Evolutionary conservation across 805 yeast genomes (phyloP), one percentile per base, ranked within the genome.

Genomic region (Kockiozyma suomiensis): DNA sequence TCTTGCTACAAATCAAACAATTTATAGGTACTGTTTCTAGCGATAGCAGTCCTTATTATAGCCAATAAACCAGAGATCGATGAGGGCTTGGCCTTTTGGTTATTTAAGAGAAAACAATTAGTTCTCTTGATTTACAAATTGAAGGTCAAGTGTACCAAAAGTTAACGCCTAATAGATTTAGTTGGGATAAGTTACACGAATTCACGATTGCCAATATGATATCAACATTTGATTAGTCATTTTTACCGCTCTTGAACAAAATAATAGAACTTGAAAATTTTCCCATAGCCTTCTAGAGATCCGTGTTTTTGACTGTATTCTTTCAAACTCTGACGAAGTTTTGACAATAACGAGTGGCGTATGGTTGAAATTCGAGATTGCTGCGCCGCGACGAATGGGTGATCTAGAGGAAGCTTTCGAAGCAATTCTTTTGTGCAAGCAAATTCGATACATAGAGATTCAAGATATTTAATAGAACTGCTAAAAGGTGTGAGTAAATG

Each of bases 311-410:
- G 10, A 6, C 28, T 23, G n/a, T 52, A 52, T 4, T 38, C 25
- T 17, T 41, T 42, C 13, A 52, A 19, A 6, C 33, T 21, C 28
- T 19, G 19, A 13, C 35, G 28, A 6, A 59, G 37, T 26, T 40
- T 46, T 4, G 21, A 35, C 7, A 55, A 33, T 15, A 59, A 41
- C 23, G 45, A n/a, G 25, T 13, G 25, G 33, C 48, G 48, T 19
- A 55, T 40, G 4, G 19, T 30, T 3, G 38, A 19, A 6, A 46
- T 17, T 10, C 65, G 59, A 5, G 56, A 15, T 6, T 54, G 47
- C 35, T 58, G 63, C 8, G 55, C 56, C 23, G 35, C 33, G 5
- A 60, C 54, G 26, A 61, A 59, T 12, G 66, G 66, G 25, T 62
- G 65, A 23, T 48, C 40, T 3, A 17, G 41, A 12, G 61, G 61